Evolutionary conservation across 2,329 filamentous ascomycete genomes (phyloP).

Genomic region (Kalaharituber pfeilii): DNA sequence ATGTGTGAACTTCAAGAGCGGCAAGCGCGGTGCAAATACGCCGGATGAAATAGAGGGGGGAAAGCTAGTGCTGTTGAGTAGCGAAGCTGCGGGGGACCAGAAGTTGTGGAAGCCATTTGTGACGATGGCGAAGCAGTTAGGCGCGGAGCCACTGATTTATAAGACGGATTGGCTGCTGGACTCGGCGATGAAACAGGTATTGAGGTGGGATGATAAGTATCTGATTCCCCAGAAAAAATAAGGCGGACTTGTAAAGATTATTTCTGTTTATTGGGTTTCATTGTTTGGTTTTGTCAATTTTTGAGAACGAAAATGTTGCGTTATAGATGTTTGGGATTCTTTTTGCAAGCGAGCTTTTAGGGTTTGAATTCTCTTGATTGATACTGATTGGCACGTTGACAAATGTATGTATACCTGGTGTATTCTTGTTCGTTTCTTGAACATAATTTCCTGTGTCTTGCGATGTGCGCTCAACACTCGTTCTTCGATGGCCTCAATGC

Average conservation of each 20-base stretch:
- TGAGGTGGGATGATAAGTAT: conserved; percentile 50
- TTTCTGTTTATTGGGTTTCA: no score
- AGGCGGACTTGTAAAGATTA: background rate
- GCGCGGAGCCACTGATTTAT: conserved; percentile 67
- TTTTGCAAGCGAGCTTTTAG: no score
- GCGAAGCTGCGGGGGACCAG: conserved; percentile 47
- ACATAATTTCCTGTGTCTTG: no score
- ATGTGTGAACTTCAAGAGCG: conserved; percentile 30
- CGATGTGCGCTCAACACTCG: no score
- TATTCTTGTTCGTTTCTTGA: no score
- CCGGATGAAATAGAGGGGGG: conserved; percentile 9
- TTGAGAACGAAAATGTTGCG: no score
- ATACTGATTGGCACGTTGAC: no score
- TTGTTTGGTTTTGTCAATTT: no score
- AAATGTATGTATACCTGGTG: no score
- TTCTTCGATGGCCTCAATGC: no score
- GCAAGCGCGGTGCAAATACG: conserved; percentile 31
- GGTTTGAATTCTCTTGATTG: no score
- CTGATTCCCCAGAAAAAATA: background rate
- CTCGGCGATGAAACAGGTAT: conserved; percentile 71
- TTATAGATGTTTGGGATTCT: no score
- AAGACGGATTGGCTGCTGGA: conserved; percentile 78
- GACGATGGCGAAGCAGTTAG: conserved; percentile 57
- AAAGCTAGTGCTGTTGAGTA: conserved; percentile 44
- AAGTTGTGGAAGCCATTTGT: conserved; percentile 65